A percentile compares a stretch with the other conserved stretches of the same genome.
Evolutionary conservation across 768 basidiomycete genomes (phyloP).

Genomic region (Lentinula boryana): DNA sequence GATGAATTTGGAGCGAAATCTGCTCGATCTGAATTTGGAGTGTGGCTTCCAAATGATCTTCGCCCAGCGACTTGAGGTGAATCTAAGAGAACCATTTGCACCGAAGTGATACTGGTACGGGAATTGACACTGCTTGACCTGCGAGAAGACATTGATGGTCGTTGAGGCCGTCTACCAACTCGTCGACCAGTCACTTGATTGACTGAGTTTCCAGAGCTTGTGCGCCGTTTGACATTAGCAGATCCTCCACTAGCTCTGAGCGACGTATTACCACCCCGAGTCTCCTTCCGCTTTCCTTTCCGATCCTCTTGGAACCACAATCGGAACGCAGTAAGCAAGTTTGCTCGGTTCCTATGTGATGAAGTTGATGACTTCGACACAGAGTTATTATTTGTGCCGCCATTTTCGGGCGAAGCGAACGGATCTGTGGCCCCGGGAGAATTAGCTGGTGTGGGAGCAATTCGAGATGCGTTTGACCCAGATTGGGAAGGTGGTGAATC

Average conservation of each 20-base stretch:
- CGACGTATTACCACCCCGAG: conserved; percentile 15
- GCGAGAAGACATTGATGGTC: conserved; percentile 73
- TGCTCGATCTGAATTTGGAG: conserved; percentile 85
- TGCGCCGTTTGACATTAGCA: conserved; percentile 42
- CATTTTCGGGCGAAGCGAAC: conserved; percentile 37
- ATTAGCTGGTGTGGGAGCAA: conserved; percentile 40
- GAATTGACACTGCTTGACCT: conserved; percentile 93
- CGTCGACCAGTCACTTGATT: conserved; percentile 19
- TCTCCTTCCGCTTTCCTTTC: conserved; percentile 78
- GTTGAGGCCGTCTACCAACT: conserved; percentile 50
- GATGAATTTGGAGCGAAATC: conserved; percentile 41
- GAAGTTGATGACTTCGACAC: conserved; percentile 14
- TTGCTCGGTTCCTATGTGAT: conserved; percentile 63
- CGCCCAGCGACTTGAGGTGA: conserved; percentile 56
- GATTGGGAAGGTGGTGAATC: conserved; percentile 28
- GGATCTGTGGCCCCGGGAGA: conserved; percentile 46
- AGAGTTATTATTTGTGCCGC: conserved; percentile 22
- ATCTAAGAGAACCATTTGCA: conserved; percentile 50
- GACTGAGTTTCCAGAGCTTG: conserved; percentile 25
- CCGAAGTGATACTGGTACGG: conserved; percentile 48
- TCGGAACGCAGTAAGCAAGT: conserved; percentile 78
- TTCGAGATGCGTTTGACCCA: conserved; percentile 11
- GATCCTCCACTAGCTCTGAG: conserved; percentile 8
- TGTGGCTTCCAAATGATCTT: conserved; percentile 71
- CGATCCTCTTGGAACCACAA: conserved; percentile 91